Percentiles rank a stretch among this genome's conserved stretches.
Evolutionary conservation across 2,329 filamentous ascomycete species (phyloP).

Genomic region (Tolypocladium guangdongense): DNA sequence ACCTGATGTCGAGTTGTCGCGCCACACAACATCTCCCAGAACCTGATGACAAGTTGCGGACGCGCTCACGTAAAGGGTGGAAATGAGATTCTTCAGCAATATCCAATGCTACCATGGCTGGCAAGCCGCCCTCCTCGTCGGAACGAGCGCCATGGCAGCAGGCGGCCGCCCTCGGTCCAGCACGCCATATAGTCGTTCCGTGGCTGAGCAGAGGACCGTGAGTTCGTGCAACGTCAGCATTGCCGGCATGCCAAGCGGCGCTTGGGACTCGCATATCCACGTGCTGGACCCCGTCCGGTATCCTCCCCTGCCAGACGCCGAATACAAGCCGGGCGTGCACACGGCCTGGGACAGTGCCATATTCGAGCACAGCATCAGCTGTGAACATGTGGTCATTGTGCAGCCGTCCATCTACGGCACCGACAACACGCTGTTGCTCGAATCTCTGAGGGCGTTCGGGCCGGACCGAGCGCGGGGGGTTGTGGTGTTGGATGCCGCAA

Average conservation of each 20-base stretch:
- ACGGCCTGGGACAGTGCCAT: background rate
- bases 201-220: no score
- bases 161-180: no score
- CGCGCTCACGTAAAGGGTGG: no score
- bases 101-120: no score
- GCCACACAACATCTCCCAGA: no score
- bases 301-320: background rate
- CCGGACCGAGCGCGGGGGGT: background rate
- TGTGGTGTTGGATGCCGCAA: background rate
- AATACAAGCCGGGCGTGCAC: background rate
- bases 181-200: no score
- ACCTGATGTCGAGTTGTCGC: no score
- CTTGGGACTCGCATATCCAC: conserved; percentile 3
- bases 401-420: conserved; percentile 2
- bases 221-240: background rate
- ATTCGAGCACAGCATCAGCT: background rate
- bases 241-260: background rate
- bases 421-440: conserved; percentile 1
- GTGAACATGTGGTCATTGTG: conserved; percentile 1
- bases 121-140: no score
- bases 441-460: background rate
- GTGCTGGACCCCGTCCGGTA: background rate
- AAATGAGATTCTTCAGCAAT: no score
- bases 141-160: no score
- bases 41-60: no score